phyloP scores from a whole-genome alignment of 345 rosid genomes.

The Carallia pectinifolia region DNA sequence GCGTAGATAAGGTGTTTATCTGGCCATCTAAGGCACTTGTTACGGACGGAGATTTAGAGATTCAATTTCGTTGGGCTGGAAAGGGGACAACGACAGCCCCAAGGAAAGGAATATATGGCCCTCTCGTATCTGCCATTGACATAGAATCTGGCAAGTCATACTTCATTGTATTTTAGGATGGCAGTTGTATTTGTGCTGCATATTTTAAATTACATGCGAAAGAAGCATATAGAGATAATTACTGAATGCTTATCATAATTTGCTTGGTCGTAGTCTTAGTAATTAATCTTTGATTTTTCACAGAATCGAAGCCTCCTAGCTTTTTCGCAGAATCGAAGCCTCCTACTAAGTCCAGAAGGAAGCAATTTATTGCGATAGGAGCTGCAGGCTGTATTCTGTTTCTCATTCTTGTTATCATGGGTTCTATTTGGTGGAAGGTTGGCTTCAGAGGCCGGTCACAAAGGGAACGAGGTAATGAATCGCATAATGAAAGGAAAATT shows the following conservation, averaged over 20 bases:
- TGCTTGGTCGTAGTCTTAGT: neutral
- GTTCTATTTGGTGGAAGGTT: constrained; percentile 38
- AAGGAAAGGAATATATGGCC: constrained; percentile 13
- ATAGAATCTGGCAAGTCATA: constrained; percentile 11
- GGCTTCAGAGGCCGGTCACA: constrained; percentile 17
- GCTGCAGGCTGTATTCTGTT: constrained; percentile 21
- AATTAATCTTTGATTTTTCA: neutral
- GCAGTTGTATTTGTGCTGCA: too few species aligned
- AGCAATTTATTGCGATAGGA: constrained; percentile 35
- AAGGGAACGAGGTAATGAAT: constrained; percentile 20
- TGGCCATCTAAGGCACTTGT: neutral
- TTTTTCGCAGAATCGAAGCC: constrained; percentile 2
- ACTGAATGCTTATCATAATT: too few species aligned
- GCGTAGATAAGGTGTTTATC: constrained; percentile 9
- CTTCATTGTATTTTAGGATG: neutral
- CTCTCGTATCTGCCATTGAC: constrained; percentile 22
- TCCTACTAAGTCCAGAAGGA: neutral
- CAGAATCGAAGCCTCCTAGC: constrained; percentile 4
- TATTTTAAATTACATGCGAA: too few species aligned
- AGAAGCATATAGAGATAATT: too few species aligned
- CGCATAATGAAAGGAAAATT: too few species aligned
- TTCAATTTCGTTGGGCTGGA: constrained; percentile 17
- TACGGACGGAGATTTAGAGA: constrained; percentile 6
- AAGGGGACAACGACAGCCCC: constrained; percentile 21
- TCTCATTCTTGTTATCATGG: constrained; percentile 20